phyloP scores from a whole-genome alignment of 495 filamentous ascomycete genomes.

The Tuber magnatum region DNA sequence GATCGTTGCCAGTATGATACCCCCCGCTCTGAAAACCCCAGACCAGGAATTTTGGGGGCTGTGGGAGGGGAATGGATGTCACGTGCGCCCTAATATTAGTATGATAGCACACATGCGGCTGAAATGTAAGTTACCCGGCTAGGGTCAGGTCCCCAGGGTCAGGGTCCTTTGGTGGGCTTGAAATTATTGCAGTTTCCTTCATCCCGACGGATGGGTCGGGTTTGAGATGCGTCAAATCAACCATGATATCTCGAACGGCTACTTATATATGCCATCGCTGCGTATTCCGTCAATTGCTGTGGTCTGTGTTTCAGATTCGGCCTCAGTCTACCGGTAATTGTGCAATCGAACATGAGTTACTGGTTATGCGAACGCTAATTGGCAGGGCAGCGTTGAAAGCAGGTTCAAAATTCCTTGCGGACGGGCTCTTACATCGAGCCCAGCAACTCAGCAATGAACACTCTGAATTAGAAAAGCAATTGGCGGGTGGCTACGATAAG shows the following conservation, averaged over 20 bases:
- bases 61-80: not conserved
- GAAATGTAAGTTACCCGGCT: not conserved
- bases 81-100: not conserved
- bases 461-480: slow-evolving; percentile 52
- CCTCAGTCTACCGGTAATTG: slow-evolving; percentile 26
- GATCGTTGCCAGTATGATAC: not conserved
- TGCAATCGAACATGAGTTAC: not conserved
- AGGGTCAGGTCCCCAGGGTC: not conserved
- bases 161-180: not conserved
- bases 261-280: slow-evolving; percentile 25
- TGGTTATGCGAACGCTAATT: slow-evolving; percentile 1
- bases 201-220: not conserved
- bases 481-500: slow-evolving; percentile 60
- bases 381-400: not conserved
- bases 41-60: not conserved
- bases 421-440: slow-evolving; percentile 54
- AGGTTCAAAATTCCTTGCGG: slow-evolving; percentile 49
- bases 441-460: slow-evolving; percentile 61
- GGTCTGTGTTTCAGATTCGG: slow-evolving; percentile 8
- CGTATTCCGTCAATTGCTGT: slow-evolving; percentile 10
- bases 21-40: not conserved
- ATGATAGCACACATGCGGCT: not conserved
- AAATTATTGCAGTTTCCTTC: not conserved
- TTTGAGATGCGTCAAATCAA: not conserved
- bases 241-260: slow-evolving; percentile 16